Base-by-base conservation (phyloP, 176 grass and related monocot genomes). In the Stipa capillata region DNA sequence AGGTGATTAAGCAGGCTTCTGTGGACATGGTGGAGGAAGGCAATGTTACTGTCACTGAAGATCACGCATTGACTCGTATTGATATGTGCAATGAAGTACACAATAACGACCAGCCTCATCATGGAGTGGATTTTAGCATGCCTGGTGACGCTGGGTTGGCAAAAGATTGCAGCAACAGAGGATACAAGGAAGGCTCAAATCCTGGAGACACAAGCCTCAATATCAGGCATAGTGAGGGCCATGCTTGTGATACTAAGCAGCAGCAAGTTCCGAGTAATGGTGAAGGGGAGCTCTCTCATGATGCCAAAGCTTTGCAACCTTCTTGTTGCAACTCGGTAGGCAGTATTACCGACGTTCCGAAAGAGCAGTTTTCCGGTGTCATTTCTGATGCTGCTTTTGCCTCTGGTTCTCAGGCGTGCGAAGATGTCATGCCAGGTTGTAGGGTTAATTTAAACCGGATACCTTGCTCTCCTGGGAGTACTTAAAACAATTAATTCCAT, bases 391-490 rank as follows among this genome's bases (percentile, higher is more conserved):
- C 64, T 45, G 47, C 49, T 64, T 72, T 71, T 63, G 23, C 51
- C 74, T 53, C 52, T 28, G 59, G 79, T 77, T 63, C 85, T 44
- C 72, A 65, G 73, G 34, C 64, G 24, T 78, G 79, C 56, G 85
- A 87, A 35, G 53, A 21, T 44, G 54, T 77, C 34, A 27, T 62
- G 63, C 39, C 51, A 71, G 79, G 29, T 51, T 87, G 79, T 70
- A 77, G 72, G 51, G 71, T 54, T 63, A 72, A 71, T 87, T 75
- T 82, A 72, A 82, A 25, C 35, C 63, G 65, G 79, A 87, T 82
- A 87, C 72, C 79, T 83, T 74, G 41, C 79, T 80, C 60, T 86
- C 84, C 59, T 51, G 69, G 72, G 52, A 86, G 78, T 86, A 70
- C 79, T 70, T 83, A 59, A 79, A 79, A 79, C 79, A 65, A 47